Base-by-base conservation (phyloP, 2,329 filamentous ascomycete genomes). In the Aaosphaeria arxii region DNA sequence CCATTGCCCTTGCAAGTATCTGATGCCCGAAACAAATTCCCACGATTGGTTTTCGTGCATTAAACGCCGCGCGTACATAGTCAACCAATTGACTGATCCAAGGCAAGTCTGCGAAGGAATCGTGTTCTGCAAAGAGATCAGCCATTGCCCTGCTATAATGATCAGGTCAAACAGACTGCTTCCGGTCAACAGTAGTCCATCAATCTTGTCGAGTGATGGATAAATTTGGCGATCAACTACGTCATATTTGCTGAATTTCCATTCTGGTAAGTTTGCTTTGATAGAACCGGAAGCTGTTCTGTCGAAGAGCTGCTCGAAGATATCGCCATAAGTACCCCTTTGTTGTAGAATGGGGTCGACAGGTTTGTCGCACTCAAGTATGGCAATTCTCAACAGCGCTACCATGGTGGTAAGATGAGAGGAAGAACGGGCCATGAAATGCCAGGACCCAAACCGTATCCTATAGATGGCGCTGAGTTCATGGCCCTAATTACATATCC, bases 1-100 rank as follows among this genome's bases (percentile, higher is more conserved):
- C 88, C 56, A 91, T 65, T 1, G 89, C 88, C 44, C 89, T 78
- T 1, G 81, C 89, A 40, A 94, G 74, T 59, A 95, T 91, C 74
- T 95, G 89, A 67, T 95, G 90, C 4, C 90, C 90, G 67, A 92
- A 95, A 71, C 90, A 95, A 11, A 94, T 79, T 7, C 89, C 90
- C 11, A 95, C 77, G n/a, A 91, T 71, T 33, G 83, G 80, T 17
- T 43, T 43, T 11, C 17, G 41, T 6, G 94, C 81, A 9, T 43
- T 24, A 11, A 30, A 32, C 24, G 17, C 41, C 11, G 7, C 31
- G 9, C 17, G 24, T 7, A 24, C 24, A 4, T 30, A 43, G 7
- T 43, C 41, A 9, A 43, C 4, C 28, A 43, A 17, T 11, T 30
- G 7, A 7, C 30, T 11, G 7, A 43, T 43, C 41, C 41, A 43